Conservation (phyloP, 495 filamentous ascomycete genomes). For the Aspergillus mulundensis region DNA sequence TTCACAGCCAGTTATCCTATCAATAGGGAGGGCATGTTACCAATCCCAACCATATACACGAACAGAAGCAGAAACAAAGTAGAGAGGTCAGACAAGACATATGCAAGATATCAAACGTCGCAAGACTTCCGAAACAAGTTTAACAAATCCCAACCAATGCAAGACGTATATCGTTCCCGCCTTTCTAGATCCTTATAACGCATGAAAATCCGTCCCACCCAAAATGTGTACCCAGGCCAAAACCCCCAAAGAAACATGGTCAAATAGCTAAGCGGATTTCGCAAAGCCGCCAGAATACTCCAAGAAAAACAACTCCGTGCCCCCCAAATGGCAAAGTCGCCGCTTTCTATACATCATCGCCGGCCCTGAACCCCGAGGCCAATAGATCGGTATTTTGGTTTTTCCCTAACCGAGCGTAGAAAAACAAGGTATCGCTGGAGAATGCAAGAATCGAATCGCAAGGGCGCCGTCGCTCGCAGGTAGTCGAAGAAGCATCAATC, state of each 20-base stretch:
- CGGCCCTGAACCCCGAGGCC: constrained; percentile 28
- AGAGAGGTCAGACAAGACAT: constrained; percentile 27
- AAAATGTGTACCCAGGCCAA: constrained; percentile 24
- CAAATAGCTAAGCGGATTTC: constrained; percentile 27
- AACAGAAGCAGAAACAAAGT: constrained; percentile 27
- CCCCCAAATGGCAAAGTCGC: constrained; percentile 39
- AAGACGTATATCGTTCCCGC: constrained; percentile 53
- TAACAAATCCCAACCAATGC: constrained; percentile 48
- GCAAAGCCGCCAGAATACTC: constrained; percentile 32
- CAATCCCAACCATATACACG: constrained; percentile 42
- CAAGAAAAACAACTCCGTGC: constrained; percentile 36
- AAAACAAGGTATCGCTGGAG: constrained; percentile 39
- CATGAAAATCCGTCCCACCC: constrained; percentile 40
- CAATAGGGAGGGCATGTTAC: constrained; percentile 35
- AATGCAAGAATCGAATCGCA: constrained; percentile 43
- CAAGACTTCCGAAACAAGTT: constrained; percentile 31
- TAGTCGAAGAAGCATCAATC: constrained; percentile 40
- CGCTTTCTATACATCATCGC: constrained; percentile 47
- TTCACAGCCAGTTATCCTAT: constrained; percentile 37
- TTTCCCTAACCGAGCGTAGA: constrained; percentile 40
- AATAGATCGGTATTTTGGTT: constrained; percentile 24
- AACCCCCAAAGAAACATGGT: constrained; percentile 32
- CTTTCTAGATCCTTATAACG: constrained; percentile 47
- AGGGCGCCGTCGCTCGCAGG: constrained; percentile 47
- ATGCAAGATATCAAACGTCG: constrained; percentile 27